Evolutionary conservation across 495 filamentous ascomycete genomes (phyloP).

Genomic region (Daldinia decipiens): DNA sequence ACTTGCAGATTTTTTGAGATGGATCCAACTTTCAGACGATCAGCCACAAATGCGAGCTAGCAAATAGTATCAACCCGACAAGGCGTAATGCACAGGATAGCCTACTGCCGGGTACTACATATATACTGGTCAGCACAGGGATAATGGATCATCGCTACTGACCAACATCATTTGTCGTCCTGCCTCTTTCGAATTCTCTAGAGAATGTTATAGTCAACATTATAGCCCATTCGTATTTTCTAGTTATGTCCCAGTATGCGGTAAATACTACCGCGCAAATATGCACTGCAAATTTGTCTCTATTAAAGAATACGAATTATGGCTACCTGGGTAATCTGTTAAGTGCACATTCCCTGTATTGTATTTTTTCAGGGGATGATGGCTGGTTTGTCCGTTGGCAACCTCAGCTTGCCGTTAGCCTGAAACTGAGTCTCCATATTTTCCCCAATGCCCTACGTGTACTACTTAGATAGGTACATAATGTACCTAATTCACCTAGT

Average conservation of each 20-base stretch:
- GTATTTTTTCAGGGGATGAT: slow-evolving; percentile 21
- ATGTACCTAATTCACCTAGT: not conserved
- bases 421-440: slow-evolving; percentile 35
- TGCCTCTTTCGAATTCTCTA: not conserved
- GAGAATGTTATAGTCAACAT: not conserved
- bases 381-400: slow-evolving; percentile 11
- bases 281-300: not conserved
- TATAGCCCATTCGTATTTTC: not conserved
- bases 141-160: slow-evolving; percentile 21
- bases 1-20: slow-evolving; percentile 16
- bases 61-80: slow-evolving; percentile 31
- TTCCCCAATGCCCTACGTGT: slow-evolving; percentile 33
- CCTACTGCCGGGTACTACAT: slow-evolving; percentile 14
- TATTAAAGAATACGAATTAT: slow-evolving; percentile 4
- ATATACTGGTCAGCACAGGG: slow-evolving; percentile 29
- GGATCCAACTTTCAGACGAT: slow-evolving; percentile 29
- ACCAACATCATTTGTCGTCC: not conserved
- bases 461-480: not conserved
- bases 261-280: too few relatives aligned
- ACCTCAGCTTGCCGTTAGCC: slow-evolving; percentile 38
- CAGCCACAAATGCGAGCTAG: slow-evolving; percentile 39
- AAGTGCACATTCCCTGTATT: not conserved
- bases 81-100: slow-evolving; percentile 36
- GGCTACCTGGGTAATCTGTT: not conserved
- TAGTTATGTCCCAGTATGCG: not conserved